Base-by-base conservation (phyloP, 2,329 filamentous ascomycete species). In the Paraconiothyrium sp. region DNA sequence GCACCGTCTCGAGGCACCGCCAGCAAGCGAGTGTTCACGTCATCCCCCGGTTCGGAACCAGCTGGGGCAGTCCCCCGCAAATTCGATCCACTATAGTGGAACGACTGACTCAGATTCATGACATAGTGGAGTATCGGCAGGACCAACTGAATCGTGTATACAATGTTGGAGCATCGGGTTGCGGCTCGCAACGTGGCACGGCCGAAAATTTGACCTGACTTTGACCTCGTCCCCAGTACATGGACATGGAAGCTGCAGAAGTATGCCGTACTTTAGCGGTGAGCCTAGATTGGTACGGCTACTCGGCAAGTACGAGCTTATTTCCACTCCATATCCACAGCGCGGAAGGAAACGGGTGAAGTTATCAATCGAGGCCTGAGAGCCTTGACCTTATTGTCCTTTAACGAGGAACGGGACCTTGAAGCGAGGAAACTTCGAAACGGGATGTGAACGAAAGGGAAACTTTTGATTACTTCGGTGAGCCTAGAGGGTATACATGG, bases 91-190 rank as follows among this genome's bases (percentile, higher is more conserved):
- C 1, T 10, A 1, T 8, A 34, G 14, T 39, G 16, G 22, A 4
- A 34, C 9, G 8, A 5, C 39, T 46, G 52, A 55, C 39, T 55
- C 37, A 27, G 22, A 8, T 0, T 46, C 37, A 24, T n/a, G 37
- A 22, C 32, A 11, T 37, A 10, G n/a, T 8, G 30, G 22, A 30
- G 14, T 2, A 20, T 54, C 9, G 13, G 20, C 22, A 24, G 27
- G 27, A 30, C 27, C 27, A 37, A 20, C 16, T 54, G 22, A 54
- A 43, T 54, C 51, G 37, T 43, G 14, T 32, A 30, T 86, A 81
- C 67, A 89, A 82, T 67, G 89, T 88, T 20, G 67, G 14, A 76
- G 27, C 11, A 74, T 76, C 34, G 73, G 70, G 50, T 77, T 78
- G 1, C 30, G 51, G 51, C 51, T 43, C 51, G 51, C 37, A 32